phyloP scores from a whole-genome alignment of 129 eudicot species.

The Scalesia atractyloides region DNA sequence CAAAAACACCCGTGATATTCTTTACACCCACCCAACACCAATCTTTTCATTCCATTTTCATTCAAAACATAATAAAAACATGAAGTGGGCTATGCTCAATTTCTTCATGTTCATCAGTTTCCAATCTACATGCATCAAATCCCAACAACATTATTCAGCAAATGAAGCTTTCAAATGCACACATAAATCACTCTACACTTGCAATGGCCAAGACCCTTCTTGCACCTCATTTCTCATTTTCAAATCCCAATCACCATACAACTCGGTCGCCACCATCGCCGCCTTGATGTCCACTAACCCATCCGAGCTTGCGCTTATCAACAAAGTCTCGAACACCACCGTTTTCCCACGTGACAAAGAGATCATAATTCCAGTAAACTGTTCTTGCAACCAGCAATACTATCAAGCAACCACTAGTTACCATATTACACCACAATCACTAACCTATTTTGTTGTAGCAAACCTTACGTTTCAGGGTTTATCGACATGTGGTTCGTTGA shows the following conservation, averaged over 20 bases:
- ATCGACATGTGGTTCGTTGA: slow-evolving; percentile 47
- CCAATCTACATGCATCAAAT: slow-evolving; percentile 30
- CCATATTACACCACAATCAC: slow-evolving; percentile 3
- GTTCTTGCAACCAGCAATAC: slow-evolving; percentile 48
- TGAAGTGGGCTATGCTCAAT: slow-evolving; percentile 29
- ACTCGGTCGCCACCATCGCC: slow-evolving; percentile 45
- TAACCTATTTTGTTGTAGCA: slow-evolving; percentile 49
- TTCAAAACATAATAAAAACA: slow-evolving; percentile 6
- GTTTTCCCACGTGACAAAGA: slow-evolving; percentile 39
- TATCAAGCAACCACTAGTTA: slow-evolving; percentile 49
- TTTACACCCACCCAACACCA: neutral
- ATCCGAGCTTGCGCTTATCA: slow-evolving; percentile 42
- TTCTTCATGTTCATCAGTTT: slow-evolving; percentile 29
- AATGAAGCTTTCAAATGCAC: slow-evolving; percentile 42
- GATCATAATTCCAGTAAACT: slow-evolving; percentile 48
- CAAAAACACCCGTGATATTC: neutral
- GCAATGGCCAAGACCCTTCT: slow-evolving; percentile 41
- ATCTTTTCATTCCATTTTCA: neutral
- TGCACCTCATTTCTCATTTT: slow-evolving; percentile 56
- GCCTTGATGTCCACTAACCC: slow-evolving; percentile 40
- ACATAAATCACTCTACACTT: slow-evolving; percentile 47
- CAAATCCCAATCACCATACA: slow-evolving; percentile 47
- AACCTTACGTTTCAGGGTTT: slow-evolving; percentile 55
- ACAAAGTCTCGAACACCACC: slow-evolving; percentile 38
- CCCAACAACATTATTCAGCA: slow-evolving; percentile 58